These are phyloP conservation scores for Talaromyces wortmannii DNA, from an alignment of 495 filamentous ascomycete species.

Conservation along the genomic window DNA sequence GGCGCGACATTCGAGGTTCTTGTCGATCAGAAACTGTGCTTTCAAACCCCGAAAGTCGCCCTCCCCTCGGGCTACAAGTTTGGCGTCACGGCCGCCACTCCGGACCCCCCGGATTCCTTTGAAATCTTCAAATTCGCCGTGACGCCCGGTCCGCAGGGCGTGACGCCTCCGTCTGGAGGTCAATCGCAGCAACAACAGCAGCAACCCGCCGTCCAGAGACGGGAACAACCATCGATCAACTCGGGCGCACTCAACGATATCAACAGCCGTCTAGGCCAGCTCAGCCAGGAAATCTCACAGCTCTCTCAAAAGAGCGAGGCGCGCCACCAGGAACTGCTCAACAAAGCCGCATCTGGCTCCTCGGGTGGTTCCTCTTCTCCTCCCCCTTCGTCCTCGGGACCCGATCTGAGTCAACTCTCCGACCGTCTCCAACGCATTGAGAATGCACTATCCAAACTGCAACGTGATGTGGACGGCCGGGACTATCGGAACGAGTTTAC, in stretches of 20 bases:
- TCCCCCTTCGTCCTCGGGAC: constrained; percentile 1
- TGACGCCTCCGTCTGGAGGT: constrained; percentile 8
- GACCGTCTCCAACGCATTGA: constrained; percentile 53
- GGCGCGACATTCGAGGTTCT: constrained; percentile 61
- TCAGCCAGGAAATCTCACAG: constrained; percentile 65
- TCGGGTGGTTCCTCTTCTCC: background rate
- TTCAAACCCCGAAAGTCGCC: constrained; percentile 67
- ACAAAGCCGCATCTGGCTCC: constrained; percentile 7
- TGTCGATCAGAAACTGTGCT: constrained; percentile 77
- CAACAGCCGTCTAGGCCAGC: constrained; percentile 67
- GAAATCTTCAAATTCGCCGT: constrained; percentile 85
- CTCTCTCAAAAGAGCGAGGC: constrained; percentile 34
- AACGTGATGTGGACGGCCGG: constrained; percentile 62
- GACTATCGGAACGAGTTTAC: constrained; percentile 67
- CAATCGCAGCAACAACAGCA: constrained; percentile 28
- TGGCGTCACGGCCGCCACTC: constrained; percentile 80
- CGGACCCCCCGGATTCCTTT: constrained; percentile 89
- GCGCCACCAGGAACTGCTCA: constrained; percentile 47
- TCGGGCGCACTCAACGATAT: constrained; percentile 49
- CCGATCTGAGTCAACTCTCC: constrained; percentile 49
- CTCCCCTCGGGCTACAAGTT: constrained; percentile 79
- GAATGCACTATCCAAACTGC: constrained; percentile 40
- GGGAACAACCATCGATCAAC: constrained; percentile 16
- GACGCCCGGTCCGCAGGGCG: constrained; percentile 29
- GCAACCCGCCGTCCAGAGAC: constrained; percentile 9